phyloP scores from a whole-genome alignment of 208 protist genomes.

The Trypanosomatidae sp. region DNA sequence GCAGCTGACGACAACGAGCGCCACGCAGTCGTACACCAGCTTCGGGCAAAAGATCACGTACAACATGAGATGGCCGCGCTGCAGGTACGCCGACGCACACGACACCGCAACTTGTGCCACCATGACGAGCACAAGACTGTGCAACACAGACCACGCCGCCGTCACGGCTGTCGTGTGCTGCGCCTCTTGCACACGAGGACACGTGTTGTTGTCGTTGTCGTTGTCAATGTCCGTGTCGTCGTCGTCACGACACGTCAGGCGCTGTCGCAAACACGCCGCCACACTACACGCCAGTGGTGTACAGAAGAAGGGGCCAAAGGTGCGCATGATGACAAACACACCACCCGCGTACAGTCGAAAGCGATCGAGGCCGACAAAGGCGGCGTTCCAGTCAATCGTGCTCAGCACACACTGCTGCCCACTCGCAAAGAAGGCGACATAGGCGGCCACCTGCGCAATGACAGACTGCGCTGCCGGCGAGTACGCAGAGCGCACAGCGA shows the following conservation, averaged over 20 bases:
- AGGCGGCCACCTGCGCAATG: conserved; percentile 24
- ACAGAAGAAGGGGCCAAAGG: conserved; percentile 47
- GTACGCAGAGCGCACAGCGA: no score
- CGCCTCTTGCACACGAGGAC: background rate
- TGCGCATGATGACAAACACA: conserved; percentile 37
- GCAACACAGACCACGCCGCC: no score
- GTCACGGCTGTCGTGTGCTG: background rate
- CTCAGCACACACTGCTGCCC: conserved; percentile 66
- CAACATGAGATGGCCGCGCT: conserved; percentile 73
- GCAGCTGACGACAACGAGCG: background rate
- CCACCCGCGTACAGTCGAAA: conserved; percentile 37
- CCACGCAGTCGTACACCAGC: conserved; percentile 49
- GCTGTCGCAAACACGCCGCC: background rate
- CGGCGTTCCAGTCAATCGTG: conserved; percentile 66
- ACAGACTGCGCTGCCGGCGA: conserved; percentile 26
- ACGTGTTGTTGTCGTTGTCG: background rate
- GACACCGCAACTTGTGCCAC: conserved; percentile 27
- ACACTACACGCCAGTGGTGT: conserved; percentile 15
- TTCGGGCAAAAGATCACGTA: conserved; percentile 81
- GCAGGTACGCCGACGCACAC: conserved; percentile 43
- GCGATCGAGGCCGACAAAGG: conserved; percentile 42
- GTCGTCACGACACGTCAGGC: background rate
- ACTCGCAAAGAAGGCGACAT: conserved; percentile 39
- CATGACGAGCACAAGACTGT: conserved; percentile 18
- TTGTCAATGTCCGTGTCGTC: background rate